phyloP scores from a whole-genome alignment of 257 asterid genomes.

The Leptodermis oblonga region DNA sequence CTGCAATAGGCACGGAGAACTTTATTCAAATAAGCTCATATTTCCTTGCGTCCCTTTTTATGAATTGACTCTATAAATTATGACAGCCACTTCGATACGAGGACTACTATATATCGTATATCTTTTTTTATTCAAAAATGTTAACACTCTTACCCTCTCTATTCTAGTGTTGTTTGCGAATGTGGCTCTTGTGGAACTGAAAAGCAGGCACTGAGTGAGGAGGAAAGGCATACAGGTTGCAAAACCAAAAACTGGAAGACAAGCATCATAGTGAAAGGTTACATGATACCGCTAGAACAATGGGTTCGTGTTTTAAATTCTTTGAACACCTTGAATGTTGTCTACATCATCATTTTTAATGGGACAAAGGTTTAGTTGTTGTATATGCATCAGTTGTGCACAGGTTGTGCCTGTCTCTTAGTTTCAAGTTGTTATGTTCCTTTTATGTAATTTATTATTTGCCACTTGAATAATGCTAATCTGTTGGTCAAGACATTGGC shows the following conservation, averaged over 20 bases:
- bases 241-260: constrained; percentile 85
- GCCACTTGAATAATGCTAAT: too few species aligned
- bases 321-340: constrained; percentile 2
- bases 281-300: constrained; percentile 80
- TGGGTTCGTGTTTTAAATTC: constrained; percentile 65
- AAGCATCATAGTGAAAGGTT: constrained; percentile 83
- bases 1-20: not conserved
- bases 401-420: not conserved
- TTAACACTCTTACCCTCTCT: constrained; percentile 6
- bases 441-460: too few species aligned
- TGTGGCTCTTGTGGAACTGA: constrained; percentile 90
- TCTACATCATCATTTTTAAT: not conserved
- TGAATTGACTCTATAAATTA: not conserved
- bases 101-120: not conserved
- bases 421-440: not conserved
- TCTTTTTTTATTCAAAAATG: not conserved
- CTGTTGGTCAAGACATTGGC: too few species aligned
- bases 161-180: constrained; percentile 91
- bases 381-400: too few species aligned
- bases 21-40: not conserved
- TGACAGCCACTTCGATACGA: not conserved
- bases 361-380: too few species aligned
- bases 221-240: constrained; percentile 95
- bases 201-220: constrained; percentile 86
- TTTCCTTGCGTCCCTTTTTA: not conserved